These are phyloP conservation scores for Neopestalotiopsis sp. DNA, from an alignment of 2,329 filamentous ascomycete genomes.

Conservation along the genomic window DNA sequence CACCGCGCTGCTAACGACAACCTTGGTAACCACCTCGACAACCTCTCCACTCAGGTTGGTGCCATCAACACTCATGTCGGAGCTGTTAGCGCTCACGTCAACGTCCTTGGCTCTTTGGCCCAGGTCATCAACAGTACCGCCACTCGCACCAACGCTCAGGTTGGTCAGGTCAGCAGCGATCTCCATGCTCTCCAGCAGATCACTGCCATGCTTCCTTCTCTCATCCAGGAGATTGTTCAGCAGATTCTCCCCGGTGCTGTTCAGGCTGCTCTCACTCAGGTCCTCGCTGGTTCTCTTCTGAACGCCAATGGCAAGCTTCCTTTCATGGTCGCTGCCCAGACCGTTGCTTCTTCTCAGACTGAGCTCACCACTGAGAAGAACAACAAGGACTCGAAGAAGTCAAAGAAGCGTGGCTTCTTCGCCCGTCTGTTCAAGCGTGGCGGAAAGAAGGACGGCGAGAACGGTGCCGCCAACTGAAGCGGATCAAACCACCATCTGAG, in stretches of 20 bases:
- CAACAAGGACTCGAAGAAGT: slow-evolving; percentile 7
- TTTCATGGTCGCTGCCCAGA: background rate
- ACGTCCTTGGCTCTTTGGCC: slow-evolving; percentile 30
- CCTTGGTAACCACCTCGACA: no score
- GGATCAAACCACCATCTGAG: background rate
- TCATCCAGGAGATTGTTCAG: slow-evolving; percentile 26
- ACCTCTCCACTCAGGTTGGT: slow-evolving; percentile 27
- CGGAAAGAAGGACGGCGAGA: slow-evolving; percentile 11
- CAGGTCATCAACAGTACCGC: slow-evolving; percentile 35
- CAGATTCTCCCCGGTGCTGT: slow-evolving; percentile 24
- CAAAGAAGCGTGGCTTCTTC: slow-evolving; percentile 20
- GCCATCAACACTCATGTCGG: slow-evolving; percentile 33
- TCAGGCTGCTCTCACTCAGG: slow-evolving; percentile 23
- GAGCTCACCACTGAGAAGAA: background rate
- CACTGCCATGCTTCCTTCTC: slow-evolving; percentile 32
- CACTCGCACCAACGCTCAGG: slow-evolving; percentile 15
- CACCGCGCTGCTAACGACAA: no score
- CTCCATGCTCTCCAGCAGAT: slow-evolving; percentile 31
- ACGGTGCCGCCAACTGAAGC: background rate
- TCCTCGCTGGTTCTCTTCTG: slow-evolving; percentile 25
- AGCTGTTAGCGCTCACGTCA: slow-evolving; percentile 30
- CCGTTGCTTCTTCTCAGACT: background rate
- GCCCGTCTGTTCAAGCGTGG: slow-evolving; percentile 17
- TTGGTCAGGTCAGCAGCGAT: slow-evolving; percentile 21
- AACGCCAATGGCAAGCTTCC: slow-evolving; percentile 8